A percentile compares a stretch with the other conserved stretches of the same genome.
phyloP scores from a whole-genome alignment of 163 green algal species.

The Coccomyxa subellipsoidea region DNA sequence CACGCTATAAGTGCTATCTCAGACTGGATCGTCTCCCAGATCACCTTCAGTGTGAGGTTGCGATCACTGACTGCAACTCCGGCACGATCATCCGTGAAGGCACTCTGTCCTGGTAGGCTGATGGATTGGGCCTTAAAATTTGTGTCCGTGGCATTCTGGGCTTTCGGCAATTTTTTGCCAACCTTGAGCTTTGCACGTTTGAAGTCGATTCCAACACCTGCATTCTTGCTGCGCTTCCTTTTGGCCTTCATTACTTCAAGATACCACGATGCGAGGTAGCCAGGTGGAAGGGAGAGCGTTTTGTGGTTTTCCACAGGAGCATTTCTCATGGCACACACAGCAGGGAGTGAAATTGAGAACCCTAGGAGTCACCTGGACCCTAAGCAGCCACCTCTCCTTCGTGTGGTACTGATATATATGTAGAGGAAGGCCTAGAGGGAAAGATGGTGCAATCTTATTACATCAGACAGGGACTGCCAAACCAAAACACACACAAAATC shows the following conservation, averaged over 20 bases:
- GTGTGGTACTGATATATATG: too few species aligned
- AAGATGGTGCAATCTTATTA: too few species aligned
- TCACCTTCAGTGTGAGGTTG: constrained; percentile 80
- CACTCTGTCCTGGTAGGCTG: constrained; percentile 61
- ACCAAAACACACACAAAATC: too few species aligned
- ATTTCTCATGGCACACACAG: too few species aligned
- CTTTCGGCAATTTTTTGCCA: constrained; percentile 78
- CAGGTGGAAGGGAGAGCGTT: too few species aligned
- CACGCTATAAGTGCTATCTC: too few species aligned
- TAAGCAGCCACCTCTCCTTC: too few species aligned
- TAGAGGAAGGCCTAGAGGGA: too few species aligned
- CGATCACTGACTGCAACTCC: constrained; percentile 65
- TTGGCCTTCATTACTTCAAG: background rate
- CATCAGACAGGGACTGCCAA: too few species aligned
- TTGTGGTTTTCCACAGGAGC: too few species aligned
- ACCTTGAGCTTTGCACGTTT: constrained; percentile 79
- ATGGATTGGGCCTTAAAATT: constrained; percentile 64
- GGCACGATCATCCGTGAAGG: constrained; percentile 56
- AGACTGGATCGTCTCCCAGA: background rate
- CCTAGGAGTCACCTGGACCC: too few species aligned
- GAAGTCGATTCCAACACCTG: constrained; percentile 87
- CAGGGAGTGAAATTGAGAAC: too few species aligned
- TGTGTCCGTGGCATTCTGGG: constrained; percentile 80
- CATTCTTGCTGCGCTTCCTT: constrained; percentile 47
- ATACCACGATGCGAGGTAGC: background rate